A percentile compares a stretch with the other conserved stretches of the same genome.
These are phyloP conservation scores for Perkinsus olseni DNA, from an alignment of 169 alveolate genomes.

Conservation along the genomic window DNA sequence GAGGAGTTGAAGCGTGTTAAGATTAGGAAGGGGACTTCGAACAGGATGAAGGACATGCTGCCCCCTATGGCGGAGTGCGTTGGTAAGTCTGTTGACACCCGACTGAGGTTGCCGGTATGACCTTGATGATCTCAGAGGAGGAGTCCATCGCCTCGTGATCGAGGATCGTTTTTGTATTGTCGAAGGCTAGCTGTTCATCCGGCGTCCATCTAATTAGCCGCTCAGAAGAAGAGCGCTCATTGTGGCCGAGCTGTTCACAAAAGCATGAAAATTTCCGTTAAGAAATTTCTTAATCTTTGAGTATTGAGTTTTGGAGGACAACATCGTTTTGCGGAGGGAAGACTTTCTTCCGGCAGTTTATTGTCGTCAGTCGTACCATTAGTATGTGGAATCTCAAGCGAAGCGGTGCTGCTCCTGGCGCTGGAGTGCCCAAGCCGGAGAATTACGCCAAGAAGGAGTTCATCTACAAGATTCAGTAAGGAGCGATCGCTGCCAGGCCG, in stretches of 20 bases:
- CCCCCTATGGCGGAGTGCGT: neutral
- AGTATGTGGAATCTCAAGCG: neutral
- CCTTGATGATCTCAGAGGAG: neutral
- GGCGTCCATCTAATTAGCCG: too few species aligned
- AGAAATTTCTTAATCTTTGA: too few species aligned
- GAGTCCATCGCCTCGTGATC: neutral
- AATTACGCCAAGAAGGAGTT: neutral
- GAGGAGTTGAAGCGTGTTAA: neutral
- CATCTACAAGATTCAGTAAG: neutral
- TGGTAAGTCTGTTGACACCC: neutral
- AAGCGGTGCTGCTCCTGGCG: neutral
- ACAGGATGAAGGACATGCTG: neutral
- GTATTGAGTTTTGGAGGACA: too few species aligned
- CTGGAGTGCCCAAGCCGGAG: neutral
- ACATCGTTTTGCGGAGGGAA: too few species aligned
- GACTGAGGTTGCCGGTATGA: neutral
- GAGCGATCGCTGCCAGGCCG: too few species aligned
- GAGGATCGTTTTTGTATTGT: too few species aligned
- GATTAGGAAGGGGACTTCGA: neutral
- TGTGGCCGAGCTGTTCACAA: too few species aligned
- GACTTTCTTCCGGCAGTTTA: neutral
- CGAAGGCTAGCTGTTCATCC: too few species aligned
- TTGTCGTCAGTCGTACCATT: neutral
- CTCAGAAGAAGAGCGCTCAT: too few species aligned
- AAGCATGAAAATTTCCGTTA: too few species aligned